Conservation (phyloP, 805 yeast genomes). For the Ogataea corticis region DNA sequence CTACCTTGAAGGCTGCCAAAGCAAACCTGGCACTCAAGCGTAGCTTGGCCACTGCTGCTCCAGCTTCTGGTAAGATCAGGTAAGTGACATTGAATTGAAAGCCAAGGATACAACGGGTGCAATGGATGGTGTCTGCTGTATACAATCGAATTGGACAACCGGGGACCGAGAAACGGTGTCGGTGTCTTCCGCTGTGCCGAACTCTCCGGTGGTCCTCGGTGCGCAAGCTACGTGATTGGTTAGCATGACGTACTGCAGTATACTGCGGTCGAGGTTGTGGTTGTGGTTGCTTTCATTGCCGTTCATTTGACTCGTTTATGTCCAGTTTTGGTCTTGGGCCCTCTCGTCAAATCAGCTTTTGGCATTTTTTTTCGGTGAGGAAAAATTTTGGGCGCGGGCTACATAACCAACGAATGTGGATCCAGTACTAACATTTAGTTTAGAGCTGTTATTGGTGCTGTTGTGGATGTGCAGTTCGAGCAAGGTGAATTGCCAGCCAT, state of each 20-base stretch:
- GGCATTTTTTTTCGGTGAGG: slow-evolving; percentile 19
- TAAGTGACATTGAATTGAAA: slow-evolving; percentile 43
- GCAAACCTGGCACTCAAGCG: slow-evolving; percentile 75
- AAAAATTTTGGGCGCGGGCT: slow-evolving; percentile 24
- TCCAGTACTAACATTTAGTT: slow-evolving; percentile 26
- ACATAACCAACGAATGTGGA: slow-evolving; percentile 16
- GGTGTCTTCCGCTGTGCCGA: too few species aligned
- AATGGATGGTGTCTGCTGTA: background rate
- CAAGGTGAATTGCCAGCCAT: slow-evolving; percentile 97
- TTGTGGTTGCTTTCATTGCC: background rate
- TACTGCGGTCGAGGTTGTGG: too few species aligned
- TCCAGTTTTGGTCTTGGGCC: background rate
- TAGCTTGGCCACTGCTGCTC: slow-evolving; percentile 77
- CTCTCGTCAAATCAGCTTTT: slow-evolving; percentile 23
- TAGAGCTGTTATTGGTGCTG: slow-evolving; percentile 98
- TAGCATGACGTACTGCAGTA: too few species aligned
- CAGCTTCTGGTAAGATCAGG: slow-evolving; percentile 83
- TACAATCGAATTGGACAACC: background rate
- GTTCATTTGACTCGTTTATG: background rate
- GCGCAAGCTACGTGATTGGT: too few species aligned
- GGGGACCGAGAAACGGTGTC: too few species aligned
- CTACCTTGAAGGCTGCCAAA: slow-evolving; percentile 87
- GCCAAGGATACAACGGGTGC: background rate
- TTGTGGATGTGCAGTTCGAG: slow-evolving; percentile 98
- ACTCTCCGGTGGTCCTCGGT: too few species aligned